phyloP scores from a whole-genome alignment of 192 early-diverging fungal genomes.

The Thamnidium elegans region DNA sequence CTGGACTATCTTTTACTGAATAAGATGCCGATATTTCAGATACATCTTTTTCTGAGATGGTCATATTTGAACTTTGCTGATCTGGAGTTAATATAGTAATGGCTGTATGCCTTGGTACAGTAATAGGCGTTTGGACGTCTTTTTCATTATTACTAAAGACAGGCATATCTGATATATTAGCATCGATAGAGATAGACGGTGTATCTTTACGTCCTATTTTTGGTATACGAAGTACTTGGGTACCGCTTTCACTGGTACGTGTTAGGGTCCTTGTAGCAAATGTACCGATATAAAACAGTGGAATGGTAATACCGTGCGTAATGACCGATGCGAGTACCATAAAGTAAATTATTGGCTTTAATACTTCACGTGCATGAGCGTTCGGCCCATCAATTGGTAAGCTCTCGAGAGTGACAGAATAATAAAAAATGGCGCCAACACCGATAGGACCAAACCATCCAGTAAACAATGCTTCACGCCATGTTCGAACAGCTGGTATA shows the following conservation, averaged over 20 bases:
- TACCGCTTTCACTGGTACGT: not conserved
- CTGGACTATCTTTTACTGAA: no score
- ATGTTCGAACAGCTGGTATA: constrained; percentile 64
- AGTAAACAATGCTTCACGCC: constrained; percentile 70
- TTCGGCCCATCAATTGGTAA: constrained; percentile 18
- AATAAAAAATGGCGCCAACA: constrained; percentile 48
- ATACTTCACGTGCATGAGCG: constrained; percentile 25
- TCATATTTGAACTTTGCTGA: no score
- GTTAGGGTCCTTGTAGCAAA: constrained; percentile 23
- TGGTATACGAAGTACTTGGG: no score
- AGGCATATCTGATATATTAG: no score
- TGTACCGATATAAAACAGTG: constrained; percentile 60
- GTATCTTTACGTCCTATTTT: no score
- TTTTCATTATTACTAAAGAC: no score
- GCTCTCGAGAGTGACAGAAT: constrained; percentile 28
- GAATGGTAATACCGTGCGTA: constrained; percentile 78
- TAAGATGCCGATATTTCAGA: no score
- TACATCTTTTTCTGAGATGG: no score
- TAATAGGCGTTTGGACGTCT: no score
- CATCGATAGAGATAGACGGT: no score
- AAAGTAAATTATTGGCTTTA: constrained; percentile 61
- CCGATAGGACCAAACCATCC: constrained; percentile 94
- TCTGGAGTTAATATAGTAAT: no score
- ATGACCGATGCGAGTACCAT: constrained; percentile 74
- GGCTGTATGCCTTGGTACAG: no score